Evolutionary conservation across 257 asterid species (phyloP).

Genomic region (Solanum peruvianum): DNA sequence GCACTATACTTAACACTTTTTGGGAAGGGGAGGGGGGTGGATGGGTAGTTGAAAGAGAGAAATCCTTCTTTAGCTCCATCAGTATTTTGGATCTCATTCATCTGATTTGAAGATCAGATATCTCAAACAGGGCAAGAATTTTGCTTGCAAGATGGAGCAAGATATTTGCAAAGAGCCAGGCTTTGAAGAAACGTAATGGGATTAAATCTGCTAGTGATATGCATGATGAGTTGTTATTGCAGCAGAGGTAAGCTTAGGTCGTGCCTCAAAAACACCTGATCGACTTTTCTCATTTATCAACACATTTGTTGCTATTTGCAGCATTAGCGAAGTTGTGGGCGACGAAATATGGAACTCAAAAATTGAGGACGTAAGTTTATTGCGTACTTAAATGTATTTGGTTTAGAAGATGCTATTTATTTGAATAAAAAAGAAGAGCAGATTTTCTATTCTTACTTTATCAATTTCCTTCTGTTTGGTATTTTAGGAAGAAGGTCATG

Average conservation of each 20-base stretch:
- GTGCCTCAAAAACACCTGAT: neutral
- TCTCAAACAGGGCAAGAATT: constrained; percentile 89
- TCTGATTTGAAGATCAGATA: constrained; percentile 88
- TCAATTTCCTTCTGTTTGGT: neutral
- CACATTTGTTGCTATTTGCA: constrained; percentile 30
- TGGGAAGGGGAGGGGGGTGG: neutral
- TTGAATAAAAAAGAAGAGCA: neutral
- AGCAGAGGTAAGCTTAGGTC: constrained; percentile 62
- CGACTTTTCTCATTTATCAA: constrained; percentile 6
- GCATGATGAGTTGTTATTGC: constrained; percentile 75
- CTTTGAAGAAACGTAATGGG: constrained; percentile 45
- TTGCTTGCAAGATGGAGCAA: constrained; percentile 79
- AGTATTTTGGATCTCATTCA: constrained; percentile 34
- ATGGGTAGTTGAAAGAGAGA: neutral
- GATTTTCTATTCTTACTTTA: constrained; percentile 13
- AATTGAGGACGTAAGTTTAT: constrained; percentile 34
- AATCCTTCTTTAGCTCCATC: constrained; percentile 1
- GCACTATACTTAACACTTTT: neutral
- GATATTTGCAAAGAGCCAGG: constrained; percentile 57
- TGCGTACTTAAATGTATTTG: neutral
- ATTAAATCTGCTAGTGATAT: constrained; percentile 46
- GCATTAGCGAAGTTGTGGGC: constrained; percentile 81
- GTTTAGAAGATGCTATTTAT: neutral
- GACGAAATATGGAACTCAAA: constrained; percentile 54
- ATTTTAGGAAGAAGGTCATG: constrained; percentile 48